A percentile compares a stretch with the other conserved stretches of the same genome.
phyloP scores from a whole-genome alignment of 805 yeast species.

The Torulaspora gathmanii region DNA sequence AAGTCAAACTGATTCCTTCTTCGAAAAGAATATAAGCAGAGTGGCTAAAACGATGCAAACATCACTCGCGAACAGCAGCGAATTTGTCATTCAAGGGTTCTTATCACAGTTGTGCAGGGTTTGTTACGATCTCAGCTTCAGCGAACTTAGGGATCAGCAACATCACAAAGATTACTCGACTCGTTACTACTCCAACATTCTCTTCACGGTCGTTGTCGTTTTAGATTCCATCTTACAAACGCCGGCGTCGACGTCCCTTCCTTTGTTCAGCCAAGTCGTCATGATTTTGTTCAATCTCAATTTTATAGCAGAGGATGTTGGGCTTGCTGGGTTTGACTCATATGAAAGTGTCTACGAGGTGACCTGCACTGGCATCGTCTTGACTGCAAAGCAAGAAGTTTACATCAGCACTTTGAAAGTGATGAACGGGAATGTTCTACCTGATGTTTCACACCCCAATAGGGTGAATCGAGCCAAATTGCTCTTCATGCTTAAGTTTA shows the following conservation, averaged over 20 bases:
- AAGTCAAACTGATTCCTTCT: conserved; percentile 2
- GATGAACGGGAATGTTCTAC: conserved; percentile 18
- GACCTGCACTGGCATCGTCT: conserved; percentile 13
- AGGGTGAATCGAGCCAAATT: conserved; percentile 23
- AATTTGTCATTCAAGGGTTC: conserved; percentile 1
- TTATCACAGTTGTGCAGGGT: conserved; percentile 12
- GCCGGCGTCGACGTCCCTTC: conserved; percentile 1
- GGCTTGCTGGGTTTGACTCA: conserved; percentile 26
- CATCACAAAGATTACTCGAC: conserved; percentile 15
- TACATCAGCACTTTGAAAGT: conserved; percentile 11
- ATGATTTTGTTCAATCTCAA: conserved; percentile 20
- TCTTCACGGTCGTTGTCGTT: conserved; percentile 21
- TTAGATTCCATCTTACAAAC: conserved; percentile 17
- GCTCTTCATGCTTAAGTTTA: conserved; percentile 22
- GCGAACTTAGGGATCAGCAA: conserved; percentile 11
- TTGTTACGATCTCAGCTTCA: conserved; percentile 13
- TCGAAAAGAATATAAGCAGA: conserved; percentile 17
- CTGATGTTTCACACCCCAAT: conserved; percentile 7
- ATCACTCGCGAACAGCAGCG: conserved; percentile 11
- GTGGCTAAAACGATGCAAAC: conserved; percentile 23
- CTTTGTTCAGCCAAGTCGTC: conserved; percentile 17
- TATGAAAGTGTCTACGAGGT: conserved; percentile 27
- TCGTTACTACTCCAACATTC: conserved; percentile 18
- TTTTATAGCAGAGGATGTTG: conserved; percentile 25
- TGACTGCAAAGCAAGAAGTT: not conserved